phyloP scores from a whole-genome alignment of 2,329 filamentous ascomycete genomes.

The Aspergillus sp. region DNA sequence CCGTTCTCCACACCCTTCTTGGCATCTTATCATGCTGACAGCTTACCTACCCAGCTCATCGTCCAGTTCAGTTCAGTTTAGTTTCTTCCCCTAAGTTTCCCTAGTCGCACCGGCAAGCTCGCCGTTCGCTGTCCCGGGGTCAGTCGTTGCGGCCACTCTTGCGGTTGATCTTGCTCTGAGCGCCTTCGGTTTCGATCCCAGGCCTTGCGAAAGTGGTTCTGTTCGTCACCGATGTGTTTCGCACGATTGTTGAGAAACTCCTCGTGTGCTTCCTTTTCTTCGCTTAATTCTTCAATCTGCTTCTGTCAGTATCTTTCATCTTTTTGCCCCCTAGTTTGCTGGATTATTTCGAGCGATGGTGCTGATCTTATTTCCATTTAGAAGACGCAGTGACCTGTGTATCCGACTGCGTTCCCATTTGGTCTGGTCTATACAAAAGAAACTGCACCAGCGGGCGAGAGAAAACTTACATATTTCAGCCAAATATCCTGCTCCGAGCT shows the following conservation, averaged over 20 bases:
- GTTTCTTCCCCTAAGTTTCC: not conserved
- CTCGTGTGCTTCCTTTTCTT: slow-evolving; percentile 36
- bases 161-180: slow-evolving; percentile 18
- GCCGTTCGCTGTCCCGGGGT: not conserved
- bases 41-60: not conserved
- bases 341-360: not conserved
- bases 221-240: slow-evolving; percentile 34
- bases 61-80: not conserved
- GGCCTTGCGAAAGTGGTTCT: slow-evolving; percentile 34
- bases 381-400: not conserved
- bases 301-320: not conserved
- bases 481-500: slow-evolving; percentile 38
- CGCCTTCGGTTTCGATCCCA: slow-evolving; percentile 31
- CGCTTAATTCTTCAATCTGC: slow-evolving; percentile 31
- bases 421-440: not conserved
- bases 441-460: not conserved
- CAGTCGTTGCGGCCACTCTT: not conserved
- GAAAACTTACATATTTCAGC: slow-evolving; percentile 32
- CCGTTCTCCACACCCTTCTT: not conserved
- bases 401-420: not conserved
- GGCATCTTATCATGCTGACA: not conserved
- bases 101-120: slow-evolving; percentile 11
- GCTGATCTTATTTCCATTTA: not conserved
- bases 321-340: not conserved
- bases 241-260: slow-evolving; percentile 31